Evolutionary conservation across 805 yeast species (phyloP), one percentile per base, ranked within the genome.

Genomic region (Torulaspora quercuum): DNA sequence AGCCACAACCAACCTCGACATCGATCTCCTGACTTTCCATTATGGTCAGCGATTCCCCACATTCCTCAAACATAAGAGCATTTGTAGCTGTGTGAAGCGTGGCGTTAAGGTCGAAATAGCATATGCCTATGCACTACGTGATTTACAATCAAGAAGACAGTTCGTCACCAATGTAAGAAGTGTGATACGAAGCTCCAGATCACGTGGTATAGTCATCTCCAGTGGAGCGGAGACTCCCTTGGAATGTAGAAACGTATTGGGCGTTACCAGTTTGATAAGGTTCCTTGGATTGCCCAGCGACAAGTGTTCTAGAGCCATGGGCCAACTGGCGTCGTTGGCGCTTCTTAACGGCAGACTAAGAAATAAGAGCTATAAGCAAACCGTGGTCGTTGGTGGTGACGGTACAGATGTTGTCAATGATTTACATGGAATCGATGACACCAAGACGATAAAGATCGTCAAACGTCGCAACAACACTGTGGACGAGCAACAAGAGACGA

Each of bases 101-200:
- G 97, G 97, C 2, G 73, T 87, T 16, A 77, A 78, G 47, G 74
- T 92, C 45, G 98, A 92, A 56, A 71, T 92, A 6, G 71, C 76
- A 29, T 90, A 90, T 61, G 57, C 73, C 6, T 67, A 75, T 20
- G 68, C 79, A 27, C 60, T 82, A 23, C 44, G 57, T 29, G 55
- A 56, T 20, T 56, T 69, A 12, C 63, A 68, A 21, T 57, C 69
- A 12, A 69, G 90, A 44, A 70, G 80, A 25, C 76, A 75, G 36
- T 77, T 83, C 44, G 78, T 89, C 25, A 70, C 79, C 21, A 89
- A 87, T 55, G 75, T 80, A 2, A 70, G 83, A 38, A 80, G 84
- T 50, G 71, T 92, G 10, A 71, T 87, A 7, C 65, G 98, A 45
- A 86, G 95, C 8, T 74, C 95, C 0, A 69, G 98, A 47, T 73